Percentiles rank a stretch among this genome's conserved stretches.
phyloP scores from a whole-genome alignment of 306 rosid species.

The Begonia peltatifolia region DNA sequence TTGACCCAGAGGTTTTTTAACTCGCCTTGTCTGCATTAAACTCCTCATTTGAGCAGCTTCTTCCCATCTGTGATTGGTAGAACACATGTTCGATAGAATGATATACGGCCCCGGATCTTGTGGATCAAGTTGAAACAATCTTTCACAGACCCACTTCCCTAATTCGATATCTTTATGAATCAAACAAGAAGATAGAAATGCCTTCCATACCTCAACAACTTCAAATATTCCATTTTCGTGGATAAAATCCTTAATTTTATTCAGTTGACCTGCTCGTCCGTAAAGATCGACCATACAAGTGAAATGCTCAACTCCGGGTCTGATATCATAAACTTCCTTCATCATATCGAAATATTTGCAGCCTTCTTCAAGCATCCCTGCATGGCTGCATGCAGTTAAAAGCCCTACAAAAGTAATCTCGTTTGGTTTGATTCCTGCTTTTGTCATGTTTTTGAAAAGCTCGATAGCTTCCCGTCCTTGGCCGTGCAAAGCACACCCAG shows the following conservation, averaged over 20 bases:
- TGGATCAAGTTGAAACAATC: constrained; percentile 43
- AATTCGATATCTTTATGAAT: constrained; percentile 49
- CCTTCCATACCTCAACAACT: constrained; percentile 53
- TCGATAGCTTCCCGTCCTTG: constrained; percentile 44
- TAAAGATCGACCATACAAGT: constrained; percentile 88
- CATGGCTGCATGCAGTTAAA: constrained; percentile 80
- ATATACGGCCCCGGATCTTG: constrained; percentile 53
- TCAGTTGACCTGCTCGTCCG: constrained; percentile 69
- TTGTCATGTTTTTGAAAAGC: constrained; percentile 52
- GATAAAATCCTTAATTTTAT: constrained; percentile 51
- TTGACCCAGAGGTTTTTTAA: constrained; percentile 63
- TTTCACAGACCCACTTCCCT: constrained; percentile 63
- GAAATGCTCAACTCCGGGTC: constrained; percentile 55
- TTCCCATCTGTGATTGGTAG: constrained; percentile 45
- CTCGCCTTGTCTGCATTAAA: constrained; percentile 56
- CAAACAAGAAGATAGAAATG: constrained; percentile 60
- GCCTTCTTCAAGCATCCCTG: constrained; percentile 72
- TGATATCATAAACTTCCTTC: constrained; percentile 46
- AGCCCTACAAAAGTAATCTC: constrained; percentile 66
- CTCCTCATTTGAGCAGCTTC: constrained; percentile 57
- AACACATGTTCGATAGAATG: constrained; percentile 54
- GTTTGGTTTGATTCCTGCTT: constrained; percentile 46
- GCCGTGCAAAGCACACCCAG: constrained; percentile 60
- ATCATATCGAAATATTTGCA: constrained; percentile 49
- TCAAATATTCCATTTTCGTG: constrained; percentile 39